A percentile compares a stretch with the other conserved stretches of the same genome.
These are phyloP conservation scores for Rhodamnia argentea DNA, from an alignment of 345 rosid genomes.

Conservation along the genomic window DNA sequence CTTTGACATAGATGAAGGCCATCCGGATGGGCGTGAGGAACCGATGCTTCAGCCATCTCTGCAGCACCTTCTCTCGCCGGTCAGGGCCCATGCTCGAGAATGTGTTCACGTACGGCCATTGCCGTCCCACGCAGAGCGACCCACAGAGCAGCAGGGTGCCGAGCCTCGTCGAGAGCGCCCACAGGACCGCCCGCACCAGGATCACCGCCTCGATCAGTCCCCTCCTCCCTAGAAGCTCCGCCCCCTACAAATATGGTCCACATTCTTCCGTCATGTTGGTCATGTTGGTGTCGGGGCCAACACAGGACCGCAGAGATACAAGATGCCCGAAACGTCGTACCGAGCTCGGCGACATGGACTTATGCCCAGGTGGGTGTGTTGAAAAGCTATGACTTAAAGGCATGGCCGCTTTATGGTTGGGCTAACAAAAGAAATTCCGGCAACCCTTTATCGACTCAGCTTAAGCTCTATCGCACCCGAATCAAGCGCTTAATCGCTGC, in stretches of 20 bases:
- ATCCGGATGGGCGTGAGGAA: conserved; percentile 38
- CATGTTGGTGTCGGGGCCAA: background rate
- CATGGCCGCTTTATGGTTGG: background rate
- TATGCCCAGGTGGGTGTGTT: background rate
- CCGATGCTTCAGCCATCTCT: conserved; percentile 29
- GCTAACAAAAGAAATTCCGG: background rate
- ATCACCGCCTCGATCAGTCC: conserved; percentile 13
- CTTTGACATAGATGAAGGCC: conserved; percentile 36
- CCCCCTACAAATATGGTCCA: conserved; percentile 12
- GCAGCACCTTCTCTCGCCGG: conserved; percentile 52
- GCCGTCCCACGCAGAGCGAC: conserved; percentile 23
- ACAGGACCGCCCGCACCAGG: conserved; percentile 26
- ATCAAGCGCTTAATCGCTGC: background rate
- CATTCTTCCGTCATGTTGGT: background rate
- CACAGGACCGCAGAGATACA: background rate
- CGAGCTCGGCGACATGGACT: background rate
- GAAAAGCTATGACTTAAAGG: background rate
- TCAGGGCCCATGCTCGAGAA: conserved; percentile 37
- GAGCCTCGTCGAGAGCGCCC: conserved; percentile 47
- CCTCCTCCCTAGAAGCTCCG: conserved; percentile 25
- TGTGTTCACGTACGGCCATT: conserved; percentile 40
- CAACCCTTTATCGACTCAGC: background rate
- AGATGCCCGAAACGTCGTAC: background rate
- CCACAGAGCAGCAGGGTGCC: conserved; percentile 73
- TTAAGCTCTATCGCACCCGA: background rate